Evolutionary conservation across 768 basidiomycete genomes (phyloP).

Genomic region (Boletellus sp.): DNA sequence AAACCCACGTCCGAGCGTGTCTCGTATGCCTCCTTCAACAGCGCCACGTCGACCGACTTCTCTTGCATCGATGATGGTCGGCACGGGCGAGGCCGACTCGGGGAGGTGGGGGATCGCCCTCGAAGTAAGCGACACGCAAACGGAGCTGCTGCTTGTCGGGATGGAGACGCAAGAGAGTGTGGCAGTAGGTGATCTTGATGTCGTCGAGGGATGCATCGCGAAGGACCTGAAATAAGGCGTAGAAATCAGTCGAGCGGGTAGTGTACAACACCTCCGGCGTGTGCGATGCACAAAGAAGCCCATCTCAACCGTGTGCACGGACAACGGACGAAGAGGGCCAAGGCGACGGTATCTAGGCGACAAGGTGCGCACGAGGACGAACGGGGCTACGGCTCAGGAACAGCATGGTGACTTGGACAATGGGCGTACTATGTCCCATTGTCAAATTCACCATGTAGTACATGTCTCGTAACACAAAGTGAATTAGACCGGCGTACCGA

Average conservation of each 20-base stretch:
- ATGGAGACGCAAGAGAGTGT: conserved; percentile 58
- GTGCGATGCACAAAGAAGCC: no score
- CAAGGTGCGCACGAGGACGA: no score
- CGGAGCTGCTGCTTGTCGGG: conserved; percentile 50
- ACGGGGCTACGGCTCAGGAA: no score
- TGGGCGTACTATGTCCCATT: no score
- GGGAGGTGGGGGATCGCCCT: neutral
- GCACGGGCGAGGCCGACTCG: neutral
- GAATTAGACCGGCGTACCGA: no score
- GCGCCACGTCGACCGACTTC: conserved; percentile 42
- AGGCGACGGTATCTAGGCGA: no score
- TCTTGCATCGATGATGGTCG: neutral
- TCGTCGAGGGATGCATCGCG: conserved; percentile 47
- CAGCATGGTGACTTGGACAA: no score
- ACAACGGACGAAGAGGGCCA: no score
- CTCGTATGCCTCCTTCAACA: conserved; percentile 64
- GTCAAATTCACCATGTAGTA: no score
- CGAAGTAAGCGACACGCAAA: neutral
- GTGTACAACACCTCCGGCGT: neutral
- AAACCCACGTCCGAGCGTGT: conserved; percentile 50
- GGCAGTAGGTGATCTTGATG: conserved; percentile 70
- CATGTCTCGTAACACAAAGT: no score
- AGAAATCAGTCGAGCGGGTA: conserved; percentile 43
- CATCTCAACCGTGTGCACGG: no score
- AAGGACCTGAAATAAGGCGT: conserved; percentile 52